These are phyloP conservation scores for Geosmithia flava DNA, from an alignment of 2,329 filamentous ascomycete genomes.

Conservation along the genomic window DNA sequence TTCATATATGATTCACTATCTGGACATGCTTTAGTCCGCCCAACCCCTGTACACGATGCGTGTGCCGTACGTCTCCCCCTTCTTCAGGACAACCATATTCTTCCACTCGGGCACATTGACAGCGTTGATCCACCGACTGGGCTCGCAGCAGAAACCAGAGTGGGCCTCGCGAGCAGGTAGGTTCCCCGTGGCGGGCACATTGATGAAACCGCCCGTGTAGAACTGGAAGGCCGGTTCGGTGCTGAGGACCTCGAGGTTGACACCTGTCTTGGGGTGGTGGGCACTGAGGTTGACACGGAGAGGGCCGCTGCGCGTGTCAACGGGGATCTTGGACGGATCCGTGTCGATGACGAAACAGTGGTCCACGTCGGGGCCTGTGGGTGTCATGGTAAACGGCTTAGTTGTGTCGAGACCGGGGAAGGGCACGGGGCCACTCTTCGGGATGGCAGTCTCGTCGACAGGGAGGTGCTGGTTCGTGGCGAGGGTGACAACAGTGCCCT, in stretches of 20 bases:
- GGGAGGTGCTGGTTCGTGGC: constrained; percentile 55
- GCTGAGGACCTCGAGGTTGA: constrained; percentile 78
- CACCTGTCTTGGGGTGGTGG: constrained; percentile 57
- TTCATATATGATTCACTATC: not conserved
- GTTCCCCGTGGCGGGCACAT: constrained; percentile 56
- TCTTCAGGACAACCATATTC: constrained; percentile 67
- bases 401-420: constrained; percentile 55
- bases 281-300: constrained; percentile 59
- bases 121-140: constrained; percentile 82
- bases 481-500: constrained; percentile 55
- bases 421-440: constrained; percentile 50
- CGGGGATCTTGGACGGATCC: constrained; percentile 43
- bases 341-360: constrained; percentile 77
- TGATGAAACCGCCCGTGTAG: constrained; percentile 79
- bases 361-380: constrained; percentile 64
- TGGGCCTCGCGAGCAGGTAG: constrained; percentile 53
- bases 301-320: constrained; percentile 52
- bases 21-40: constrained; percentile 39
- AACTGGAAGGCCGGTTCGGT: constrained; percentile 97
- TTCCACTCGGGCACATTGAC: constrained; percentile 73
- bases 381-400: constrained; percentile 59
- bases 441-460: constrained; percentile 62
- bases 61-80: constrained; percentile 71
- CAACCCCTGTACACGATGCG: constrained; percentile 77
- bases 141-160: constrained; percentile 84